Evolutionary conservation across 108 stramenopile species (phyloP).

Genomic region (Skeletonema costatum): DNA sequence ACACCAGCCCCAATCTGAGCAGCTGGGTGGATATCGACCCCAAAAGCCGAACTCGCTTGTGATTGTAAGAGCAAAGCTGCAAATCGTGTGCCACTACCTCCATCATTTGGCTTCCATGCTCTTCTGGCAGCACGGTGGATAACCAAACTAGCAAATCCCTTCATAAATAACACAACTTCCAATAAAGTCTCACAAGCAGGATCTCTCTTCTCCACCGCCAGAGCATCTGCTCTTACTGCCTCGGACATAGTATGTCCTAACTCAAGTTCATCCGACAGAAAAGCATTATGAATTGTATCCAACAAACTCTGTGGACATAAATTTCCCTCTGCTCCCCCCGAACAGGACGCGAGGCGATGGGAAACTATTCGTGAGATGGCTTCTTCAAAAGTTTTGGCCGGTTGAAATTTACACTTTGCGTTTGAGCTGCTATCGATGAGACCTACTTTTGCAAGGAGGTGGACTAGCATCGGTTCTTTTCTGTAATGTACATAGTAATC

Average conservation of each 20-base stretch:
- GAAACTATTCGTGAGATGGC: slow-evolving; percentile 37
- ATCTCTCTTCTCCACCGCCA: slow-evolving; percentile 62
- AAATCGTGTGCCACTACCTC: slow-evolving; percentile 22
- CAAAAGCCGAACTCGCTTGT: slow-evolving; percentile 60
- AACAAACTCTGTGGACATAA: slow-evolving; percentile 57
- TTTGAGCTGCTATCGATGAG: slow-evolving; percentile 6
- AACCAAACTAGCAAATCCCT: slow-evolving; percentile 58
- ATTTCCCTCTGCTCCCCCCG: slow-evolving; percentile 16
- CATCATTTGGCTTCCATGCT: slow-evolving; percentile 36
- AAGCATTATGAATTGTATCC: slow-evolving; percentile 38
- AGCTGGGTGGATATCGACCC: slow-evolving; percentile 79
- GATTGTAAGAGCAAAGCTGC: slow-evolving; percentile 64
- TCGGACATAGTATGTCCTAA: slow-evolving; percentile 66
- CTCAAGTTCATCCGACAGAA: slow-evolving; percentile 36
- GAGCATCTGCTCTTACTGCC: slow-evolving; percentile 62
- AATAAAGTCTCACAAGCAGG: slow-evolving; percentile 68
- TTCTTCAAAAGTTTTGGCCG: slow-evolving; percentile 34
- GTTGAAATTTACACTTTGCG: neutral
- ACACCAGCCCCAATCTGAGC: slow-evolving; percentile 54
- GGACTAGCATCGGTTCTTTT: slow-evolving; percentile 32
- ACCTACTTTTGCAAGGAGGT: slow-evolving; percentile 40
- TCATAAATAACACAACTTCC: slow-evolving; percentile 69
- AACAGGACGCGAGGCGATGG: slow-evolving; percentile 33
- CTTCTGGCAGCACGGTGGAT: slow-evolving; percentile 49
- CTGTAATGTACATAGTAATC: neutral